Evolutionary conservation across 2,329 filamentous ascomycete species (phyloP), one percentile per base, ranked within the genome.

Genomic region (Amesomyces nigricolor): DNA sequence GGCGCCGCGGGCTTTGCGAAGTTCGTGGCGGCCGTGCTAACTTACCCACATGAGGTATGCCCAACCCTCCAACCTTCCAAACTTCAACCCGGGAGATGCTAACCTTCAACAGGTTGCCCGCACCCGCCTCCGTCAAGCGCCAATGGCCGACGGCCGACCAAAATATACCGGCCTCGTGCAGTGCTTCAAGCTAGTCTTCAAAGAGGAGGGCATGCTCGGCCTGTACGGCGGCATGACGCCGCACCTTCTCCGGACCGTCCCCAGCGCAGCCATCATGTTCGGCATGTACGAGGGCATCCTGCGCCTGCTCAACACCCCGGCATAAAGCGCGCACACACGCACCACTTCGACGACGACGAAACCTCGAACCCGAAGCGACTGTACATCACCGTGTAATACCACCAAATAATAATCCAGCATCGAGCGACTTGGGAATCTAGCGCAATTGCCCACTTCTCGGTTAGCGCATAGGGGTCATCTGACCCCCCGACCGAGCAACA

Each of bases 261-360:
- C 92, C 1, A 94, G 88, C 63, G 91, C 92, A 7, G 91, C 89
- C 63, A 95, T 97, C 70, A 96, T 95, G 88, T 96, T 96, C 70
- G 91, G 90, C 71, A 94, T 94, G 77, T 96, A 83, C 66, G 80
- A 83, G 66, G 78, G 74, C 53, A 82, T 83, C 43, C 70, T 83
- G 30, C 73, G 74, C 5, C 63, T 79, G 5, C 75, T 78, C 57
- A 65, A 74, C 35, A 63, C 62, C 8, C 58, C 62, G 14, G 61
- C 62, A 5, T 66, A 47, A 26, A 26, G 26, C 40, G 19, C 9
- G 5, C 17, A 44, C 19, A 9, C 19, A 11, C 19, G 10, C 17
- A 43, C 30, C 35, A 17, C 45, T 43, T 38, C 32, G 38, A 17
- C 43, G n/a, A 43, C 47, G 29, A 40, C 19, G 17, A 29, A 29